A percentile compares a stretch with the other conserved stretches of the same genome.
These are phyloP conservation scores for Suillus weaverae DNA, from an alignment of 768 basidiomycete species.

Conservation along the genomic window DNA sequence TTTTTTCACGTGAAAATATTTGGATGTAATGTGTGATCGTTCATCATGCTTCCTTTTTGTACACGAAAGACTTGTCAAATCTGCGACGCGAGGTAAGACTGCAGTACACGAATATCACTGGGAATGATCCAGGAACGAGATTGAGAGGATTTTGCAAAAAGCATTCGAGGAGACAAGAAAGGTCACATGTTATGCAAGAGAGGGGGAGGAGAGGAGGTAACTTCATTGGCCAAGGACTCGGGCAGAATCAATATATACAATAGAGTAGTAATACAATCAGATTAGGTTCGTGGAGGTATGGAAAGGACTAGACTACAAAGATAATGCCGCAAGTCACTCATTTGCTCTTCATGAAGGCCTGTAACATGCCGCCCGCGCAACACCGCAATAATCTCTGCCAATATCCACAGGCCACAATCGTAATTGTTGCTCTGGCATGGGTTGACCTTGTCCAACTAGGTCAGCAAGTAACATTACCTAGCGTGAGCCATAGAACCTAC, in stretches of 20 bases:
- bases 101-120: neutral
- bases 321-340: neutral
- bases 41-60: neutral
- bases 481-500: neutral
- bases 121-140: no score
- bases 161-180: no score
- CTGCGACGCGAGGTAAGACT: neutral
- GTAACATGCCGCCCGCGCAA: conserved; percentile 16
- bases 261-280: neutral
- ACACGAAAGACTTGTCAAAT: neutral
- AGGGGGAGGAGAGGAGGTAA: neutral
- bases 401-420: conserved; percentile 29
- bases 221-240: neutral
- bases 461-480: neutral
- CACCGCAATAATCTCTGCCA: conserved; percentile 23
- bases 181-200: neutral
- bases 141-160: no score
- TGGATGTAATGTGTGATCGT: neutral
- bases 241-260: neutral
- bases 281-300: neutral
- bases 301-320: neutral
- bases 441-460: neutral
- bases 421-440: conserved; percentile 19
- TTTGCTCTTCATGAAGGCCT: conserved; percentile 9
- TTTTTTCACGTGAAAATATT: neutral